Base-by-base conservation (phyloP, 306 rosid species). In the Trifolium fragiferum region DNA sequence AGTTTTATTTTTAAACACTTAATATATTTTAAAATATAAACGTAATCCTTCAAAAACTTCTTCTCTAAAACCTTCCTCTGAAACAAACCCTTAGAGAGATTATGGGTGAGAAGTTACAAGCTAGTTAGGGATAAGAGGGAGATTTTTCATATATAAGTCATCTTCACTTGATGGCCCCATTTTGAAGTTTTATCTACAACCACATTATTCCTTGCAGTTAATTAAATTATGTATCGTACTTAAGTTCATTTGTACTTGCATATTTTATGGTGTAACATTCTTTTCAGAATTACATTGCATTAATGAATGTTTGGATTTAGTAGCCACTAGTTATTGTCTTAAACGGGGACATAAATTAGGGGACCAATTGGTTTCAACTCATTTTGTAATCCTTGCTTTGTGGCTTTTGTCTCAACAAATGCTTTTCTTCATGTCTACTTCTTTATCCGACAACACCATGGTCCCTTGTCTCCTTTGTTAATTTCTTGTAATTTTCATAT, bases 311-410 rank as follows among this genome's bases (percentile, higher is more conserved):
- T 88, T 87, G 90, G 92, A 88, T 83, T 87, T 85, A 82, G 74
- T 77, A 63, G 82, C 82, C 82, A 84, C 78, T 75, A 73, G 72
- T 73, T 58, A 70, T 84, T 88, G 92, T 87, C 86, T 82, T 73
- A 27, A 74, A 84, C 38, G 85, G 83, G 83, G 84, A 88, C 93
- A 89, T 76, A 18, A 54, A 73, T 68, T 53, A 60, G 91, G 93
- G 98, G 93, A 87, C 98, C 90, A 80, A 86, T 87, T 66, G 83
- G 89, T 77, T 89, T 83, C 82, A 81, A 83, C 86, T 87, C 93
- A 82, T 86, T 85, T 83, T 86, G 81, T 73, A 82, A 73, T 92
- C 85, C 84, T 84, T 81, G 78, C 78, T 86, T 80, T 40, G 86
- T 80, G 82, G 82, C 80, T 79, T 83, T 81, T 88, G 96, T 92